These are phyloP conservation scores for Dryas octopetala DNA, from an alignment of 306 rosid genomes.

Conservation along the genomic window DNA sequence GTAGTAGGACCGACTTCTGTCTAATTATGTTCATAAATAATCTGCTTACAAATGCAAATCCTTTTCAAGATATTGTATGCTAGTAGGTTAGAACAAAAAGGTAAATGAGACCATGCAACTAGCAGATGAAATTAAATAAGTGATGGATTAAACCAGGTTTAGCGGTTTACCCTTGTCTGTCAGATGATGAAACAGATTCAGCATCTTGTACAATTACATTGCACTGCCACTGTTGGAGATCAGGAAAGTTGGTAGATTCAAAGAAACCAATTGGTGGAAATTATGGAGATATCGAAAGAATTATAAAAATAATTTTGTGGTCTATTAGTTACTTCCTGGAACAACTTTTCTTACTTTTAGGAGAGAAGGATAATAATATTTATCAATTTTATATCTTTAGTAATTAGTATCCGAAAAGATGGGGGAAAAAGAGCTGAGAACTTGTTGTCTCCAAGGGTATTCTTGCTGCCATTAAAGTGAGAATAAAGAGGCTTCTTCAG, in stretches of 20 bases:
- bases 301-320: not conserved
- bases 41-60: not conserved
- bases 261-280: not conserved
- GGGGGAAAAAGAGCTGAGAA: not conserved
- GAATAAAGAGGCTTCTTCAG: not conserved
- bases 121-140: not conserved
- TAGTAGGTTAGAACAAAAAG: not conserved
- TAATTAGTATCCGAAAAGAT: too few relatives aligned
- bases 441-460: not conserved
- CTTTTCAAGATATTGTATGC: not conserved
- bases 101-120: not conserved
- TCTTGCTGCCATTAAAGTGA: not conserved
- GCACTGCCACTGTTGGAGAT: not conserved
- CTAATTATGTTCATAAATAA: not conserved
- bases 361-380: too few relatives aligned
- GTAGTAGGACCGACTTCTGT: constrained; percentile 10
- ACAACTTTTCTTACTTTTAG: too few relatives aligned
- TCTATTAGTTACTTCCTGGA: not conserved
- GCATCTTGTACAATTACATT: not conserved
- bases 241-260: not conserved
- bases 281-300: not conserved
- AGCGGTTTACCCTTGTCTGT: not conserved
- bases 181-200: not conserved
- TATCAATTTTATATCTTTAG: too few relatives aligned
- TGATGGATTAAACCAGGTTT: not conserved